A percentile compares a stretch with the other conserved stretches of the same genome.
Conservation (phyloP, 177 flowering plant species). For the Tripterygium wilfordii region DNA sequence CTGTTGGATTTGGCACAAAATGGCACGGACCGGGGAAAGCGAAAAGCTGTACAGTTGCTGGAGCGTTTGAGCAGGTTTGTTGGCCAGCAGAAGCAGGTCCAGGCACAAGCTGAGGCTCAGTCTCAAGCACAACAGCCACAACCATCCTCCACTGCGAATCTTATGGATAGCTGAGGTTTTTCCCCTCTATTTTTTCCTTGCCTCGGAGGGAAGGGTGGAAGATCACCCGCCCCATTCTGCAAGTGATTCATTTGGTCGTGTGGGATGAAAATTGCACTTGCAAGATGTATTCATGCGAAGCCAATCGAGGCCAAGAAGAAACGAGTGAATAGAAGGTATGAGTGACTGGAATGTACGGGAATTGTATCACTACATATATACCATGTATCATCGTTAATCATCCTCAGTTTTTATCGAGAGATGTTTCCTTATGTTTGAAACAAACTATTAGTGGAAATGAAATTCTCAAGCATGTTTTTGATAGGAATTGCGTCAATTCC, state of each 20-base stretch:
- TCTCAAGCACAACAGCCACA: constrained; percentile 17
- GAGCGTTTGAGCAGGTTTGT: constrained; percentile 61
- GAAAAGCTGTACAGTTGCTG: constrained; percentile 78
- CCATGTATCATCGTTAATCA: no score
- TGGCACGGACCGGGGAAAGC: constrained; percentile 87
- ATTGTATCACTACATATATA: no score
- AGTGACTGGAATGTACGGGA: no score
- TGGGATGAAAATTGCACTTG: not conserved
- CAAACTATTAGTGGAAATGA: no score
- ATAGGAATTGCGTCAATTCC: no score
- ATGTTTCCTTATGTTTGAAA: no score
- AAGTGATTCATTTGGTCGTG: constrained; percentile 22
- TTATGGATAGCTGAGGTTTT: constrained; percentile 15
- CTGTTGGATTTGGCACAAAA: constrained; percentile 63
- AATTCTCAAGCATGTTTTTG: no score
- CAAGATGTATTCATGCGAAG: no score
- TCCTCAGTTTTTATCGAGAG: no score
- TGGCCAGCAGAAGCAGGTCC: constrained; percentile 55
- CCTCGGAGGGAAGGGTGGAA: constrained; percentile 25
- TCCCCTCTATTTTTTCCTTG: not conserved
- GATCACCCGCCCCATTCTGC: constrained; percentile 22
- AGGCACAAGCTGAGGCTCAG: constrained; percentile 26
- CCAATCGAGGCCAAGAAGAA: no score
- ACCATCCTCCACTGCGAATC: constrained; percentile 9
- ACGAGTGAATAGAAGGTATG: no score